These are phyloP conservation scores for Candida ascalaphidarum DNA, from an alignment of 805 yeast genomes.

Conservation along the genomic window DNA sequence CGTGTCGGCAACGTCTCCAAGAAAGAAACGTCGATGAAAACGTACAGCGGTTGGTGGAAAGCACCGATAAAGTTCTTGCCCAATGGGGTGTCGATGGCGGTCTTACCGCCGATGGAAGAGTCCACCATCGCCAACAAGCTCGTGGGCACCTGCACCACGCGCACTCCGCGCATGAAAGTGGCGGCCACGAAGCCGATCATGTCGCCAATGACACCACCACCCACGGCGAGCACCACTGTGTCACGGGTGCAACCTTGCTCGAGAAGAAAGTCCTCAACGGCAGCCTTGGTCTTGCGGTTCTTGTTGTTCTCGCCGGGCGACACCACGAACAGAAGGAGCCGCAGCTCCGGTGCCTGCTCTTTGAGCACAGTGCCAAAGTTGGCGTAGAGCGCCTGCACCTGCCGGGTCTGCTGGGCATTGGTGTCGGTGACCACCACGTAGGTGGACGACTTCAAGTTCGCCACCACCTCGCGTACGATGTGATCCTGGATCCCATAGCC, in stretches of 20 bases:
- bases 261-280: constrained; percentile 83
- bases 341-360: constrained; percentile 34
- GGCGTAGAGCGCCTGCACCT: constrained; percentile 38
- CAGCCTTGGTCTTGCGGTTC: constrained; percentile 81
- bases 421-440: constrained; percentile 87
- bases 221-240: constrained; percentile 87
- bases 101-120: constrained; percentile 96
- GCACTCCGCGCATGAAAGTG: constrained; percentile 96
- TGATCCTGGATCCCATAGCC: constrained; percentile 77
- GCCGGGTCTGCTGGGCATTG: constrained; percentile 62
- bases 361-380: constrained; percentile 33
- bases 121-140: constrained; percentile 95
- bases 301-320: constrained; percentile 93
- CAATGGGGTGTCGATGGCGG: constrained; percentile 93
- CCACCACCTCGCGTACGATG: constrained; percentile 59
- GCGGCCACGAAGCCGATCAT: constrained; percentile 99
- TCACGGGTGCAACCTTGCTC: constrained; percentile 88
- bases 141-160: constrained; percentile 91
- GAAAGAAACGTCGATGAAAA: constrained; percentile 82
- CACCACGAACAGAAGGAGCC: constrained; percentile 67
- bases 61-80: constrained; percentile 97
- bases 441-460: constrained; percentile 69
- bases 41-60: constrained; percentile 90
- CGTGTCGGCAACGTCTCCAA: constrained; percentile 83
- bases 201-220: constrained; percentile 98